Conservation (phyloP, 2,329 filamentous ascomycete genomes). For the Fusarium tupiense region DNA sequence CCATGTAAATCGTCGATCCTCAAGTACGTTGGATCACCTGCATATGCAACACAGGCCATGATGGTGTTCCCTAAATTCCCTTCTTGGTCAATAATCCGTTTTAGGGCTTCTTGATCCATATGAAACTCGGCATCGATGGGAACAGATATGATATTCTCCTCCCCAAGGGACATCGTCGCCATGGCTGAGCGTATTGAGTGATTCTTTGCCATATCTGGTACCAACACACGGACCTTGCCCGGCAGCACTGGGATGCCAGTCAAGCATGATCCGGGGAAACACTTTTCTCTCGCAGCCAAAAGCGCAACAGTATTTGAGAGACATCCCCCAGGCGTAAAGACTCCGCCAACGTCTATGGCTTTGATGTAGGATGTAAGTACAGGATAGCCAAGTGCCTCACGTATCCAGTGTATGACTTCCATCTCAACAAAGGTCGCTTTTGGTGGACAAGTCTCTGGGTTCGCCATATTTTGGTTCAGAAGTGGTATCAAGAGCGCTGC, state of each 20-base stretch:
- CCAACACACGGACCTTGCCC: neutral
- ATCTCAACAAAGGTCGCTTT: neutral
- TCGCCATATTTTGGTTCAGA: neutral
- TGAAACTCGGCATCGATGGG: neutral
- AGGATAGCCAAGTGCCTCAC: neutral
- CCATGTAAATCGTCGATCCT: neutral
- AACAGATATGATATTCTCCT: neutral
- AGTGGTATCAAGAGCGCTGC: neutral
- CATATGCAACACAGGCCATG: neutral
- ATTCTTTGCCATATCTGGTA: neutral
- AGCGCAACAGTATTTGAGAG: neutral
- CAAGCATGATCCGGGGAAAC: neutral
- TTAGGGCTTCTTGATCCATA: neutral
- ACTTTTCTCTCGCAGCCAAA: neutral
- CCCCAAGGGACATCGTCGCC: neutral
- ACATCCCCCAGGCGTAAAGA: neutral
- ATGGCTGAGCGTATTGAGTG: neutral
- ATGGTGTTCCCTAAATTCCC: fast-evolving
- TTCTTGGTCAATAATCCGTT: neutral
- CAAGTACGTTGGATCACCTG: neutral
- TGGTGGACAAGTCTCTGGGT: neutral
- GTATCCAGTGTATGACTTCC: neutral
- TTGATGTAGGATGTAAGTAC: neutral
- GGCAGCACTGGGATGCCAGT: neutral
- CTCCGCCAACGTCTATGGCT: neutral